Evolutionary conservation across 1,284 basidiomycete genomes (phyloP).

Genomic region (Fomitopsis betulina): DNA sequence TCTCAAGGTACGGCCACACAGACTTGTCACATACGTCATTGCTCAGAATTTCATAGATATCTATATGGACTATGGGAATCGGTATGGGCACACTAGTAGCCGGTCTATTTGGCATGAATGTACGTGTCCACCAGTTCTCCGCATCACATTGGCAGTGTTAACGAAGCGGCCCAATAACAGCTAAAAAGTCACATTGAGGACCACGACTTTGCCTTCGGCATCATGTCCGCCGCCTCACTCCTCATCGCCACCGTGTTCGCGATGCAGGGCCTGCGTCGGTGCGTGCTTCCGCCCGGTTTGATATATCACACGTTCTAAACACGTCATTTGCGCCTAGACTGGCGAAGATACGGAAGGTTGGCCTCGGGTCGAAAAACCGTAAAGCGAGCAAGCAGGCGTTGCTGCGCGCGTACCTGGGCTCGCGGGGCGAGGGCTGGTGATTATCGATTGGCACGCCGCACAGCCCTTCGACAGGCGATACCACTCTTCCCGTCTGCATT

Average conservation of each 20-base stretch:
- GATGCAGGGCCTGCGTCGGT: conserved; percentile 61
- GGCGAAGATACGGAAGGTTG: conserved; percentile 37
- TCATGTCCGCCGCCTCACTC: conserved; percentile 53
- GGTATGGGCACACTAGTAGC: conserved; percentile 91
- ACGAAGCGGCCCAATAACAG: conserved; percentile 32
- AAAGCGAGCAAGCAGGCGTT: conserved; percentile 12
- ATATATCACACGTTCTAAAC: not conserved
- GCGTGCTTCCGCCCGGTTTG: conserved; percentile 11
- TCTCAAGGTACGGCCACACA: conserved; percentile 55
- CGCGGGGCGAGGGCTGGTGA: conserved; percentile 15
- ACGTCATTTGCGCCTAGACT: conserved; percentile 28
- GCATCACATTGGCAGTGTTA: conserved; percentile 12
- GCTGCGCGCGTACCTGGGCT: conserved; percentile 18
- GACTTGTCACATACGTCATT: not conserved
- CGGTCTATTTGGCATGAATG: conserved; percentile 95
- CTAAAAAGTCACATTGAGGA: conserved; percentile 66
- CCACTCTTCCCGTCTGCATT: not conserved
- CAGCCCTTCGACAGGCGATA: not conserved
- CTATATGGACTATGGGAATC: conserved; percentile 92
- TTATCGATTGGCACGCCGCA: conserved; percentile 4
- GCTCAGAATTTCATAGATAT: conserved; percentile 46
- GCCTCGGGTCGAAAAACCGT: conserved; percentile 19
- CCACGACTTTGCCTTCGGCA: conserved; percentile 64
- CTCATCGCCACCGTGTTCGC: conserved; percentile 52
- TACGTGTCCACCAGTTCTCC: conserved; percentile 34